These are phyloP conservation scores for Sonneratia caseolaris DNA, from an alignment of 345 rosid genomes.

Conservation along the genomic window DNA sequence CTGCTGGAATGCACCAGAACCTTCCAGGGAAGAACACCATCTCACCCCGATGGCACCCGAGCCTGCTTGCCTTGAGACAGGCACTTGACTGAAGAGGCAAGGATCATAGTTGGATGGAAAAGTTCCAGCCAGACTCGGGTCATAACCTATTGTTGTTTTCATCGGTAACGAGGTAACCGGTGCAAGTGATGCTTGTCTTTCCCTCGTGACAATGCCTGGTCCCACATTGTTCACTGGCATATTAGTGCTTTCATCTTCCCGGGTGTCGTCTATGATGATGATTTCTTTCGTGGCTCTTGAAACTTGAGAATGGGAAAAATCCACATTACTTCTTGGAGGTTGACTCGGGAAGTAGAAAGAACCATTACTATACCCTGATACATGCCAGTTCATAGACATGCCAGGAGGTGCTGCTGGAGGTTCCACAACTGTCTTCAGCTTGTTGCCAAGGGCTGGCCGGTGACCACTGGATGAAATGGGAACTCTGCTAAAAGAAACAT, in stretches of 20 bases:
- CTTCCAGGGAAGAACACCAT: background rate
- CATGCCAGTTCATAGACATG: background rate
- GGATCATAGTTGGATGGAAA: constrained; percentile 20
- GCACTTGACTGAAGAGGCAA: constrained; percentile 17
- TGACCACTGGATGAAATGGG: background rate
- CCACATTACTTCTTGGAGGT: constrained; percentile 22
- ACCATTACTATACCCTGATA: constrained; percentile 3
- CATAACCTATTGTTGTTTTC: constrained; percentile 14
- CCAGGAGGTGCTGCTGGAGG: background rate
- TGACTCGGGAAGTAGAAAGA: constrained; percentile 7
- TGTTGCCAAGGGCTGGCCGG: background rate
- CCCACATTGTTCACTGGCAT: background rate
- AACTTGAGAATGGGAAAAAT: background rate
- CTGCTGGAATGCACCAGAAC: constrained; percentile 17
- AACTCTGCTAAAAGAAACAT: background rate
- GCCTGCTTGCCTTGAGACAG: constrained; percentile 24
- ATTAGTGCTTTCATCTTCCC: constrained; percentile 19
- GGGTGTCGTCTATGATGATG: constrained; percentile 38
- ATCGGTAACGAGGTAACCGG: constrained; percentile 2
- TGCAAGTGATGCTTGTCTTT: constrained; percentile 3
- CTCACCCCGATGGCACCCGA: constrained; percentile 37
- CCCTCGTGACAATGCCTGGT: constrained; percentile 17
- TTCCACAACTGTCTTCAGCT: too few species aligned
- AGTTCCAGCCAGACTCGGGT: constrained; percentile 14
- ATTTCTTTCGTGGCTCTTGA: background rate